A percentile compares a stretch with the other conserved stretches of the same genome.
Evolutionary conservation across 352 stramenopile genomes (phyloP).

Genomic region (Phytophthora crassamura): DNA sequence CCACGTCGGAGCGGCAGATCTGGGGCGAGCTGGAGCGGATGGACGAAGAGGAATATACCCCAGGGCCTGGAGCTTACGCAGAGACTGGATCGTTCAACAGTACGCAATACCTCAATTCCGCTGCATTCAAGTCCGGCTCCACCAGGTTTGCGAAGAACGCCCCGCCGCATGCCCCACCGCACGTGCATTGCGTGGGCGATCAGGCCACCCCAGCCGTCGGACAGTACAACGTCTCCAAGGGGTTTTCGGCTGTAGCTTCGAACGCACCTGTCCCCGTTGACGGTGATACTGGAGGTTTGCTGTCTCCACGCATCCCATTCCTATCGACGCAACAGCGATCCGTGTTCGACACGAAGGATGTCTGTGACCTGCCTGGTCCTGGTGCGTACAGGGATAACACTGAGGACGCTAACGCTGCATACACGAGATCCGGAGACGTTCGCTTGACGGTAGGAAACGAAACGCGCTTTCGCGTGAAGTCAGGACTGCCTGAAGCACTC

Average conservation of each 20-base stretch:
- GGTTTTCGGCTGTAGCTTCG: constrained; percentile 23
- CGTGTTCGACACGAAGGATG: constrained; percentile 51
- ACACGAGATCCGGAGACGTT: constrained; percentile 47
- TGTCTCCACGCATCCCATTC: constrained; percentile 42
- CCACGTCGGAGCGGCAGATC: constrained; percentile 73
- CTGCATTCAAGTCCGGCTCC: constrained; percentile 69
- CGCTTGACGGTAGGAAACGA: constrained; percentile 59
- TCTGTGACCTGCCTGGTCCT: constrained; percentile 54
- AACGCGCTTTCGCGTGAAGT: constrained; percentile 57
- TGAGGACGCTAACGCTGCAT: constrained; percentile 9
- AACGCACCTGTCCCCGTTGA: not conserved
- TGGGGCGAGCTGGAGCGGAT: constrained; percentile 65
- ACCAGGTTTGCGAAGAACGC: constrained; percentile 51
- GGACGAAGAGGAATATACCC: constrained; percentile 54
- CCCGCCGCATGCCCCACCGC: constrained; percentile 52
- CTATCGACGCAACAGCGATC: constrained; percentile 51
- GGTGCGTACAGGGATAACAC: constrained; percentile 47
- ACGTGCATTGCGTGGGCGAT: constrained; percentile 60
- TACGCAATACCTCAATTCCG: constrained; percentile 45
- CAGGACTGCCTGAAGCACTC: constrained; percentile 51
- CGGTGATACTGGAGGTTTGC: constrained; percentile 5
- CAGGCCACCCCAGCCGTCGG: constrained; percentile 51
- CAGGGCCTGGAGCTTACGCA: constrained; percentile 69
- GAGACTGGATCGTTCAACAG: constrained; percentile 43
- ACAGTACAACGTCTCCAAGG: constrained; percentile 54